A percentile compares a stretch with the other conserved stretches of the same genome.
Evolutionary conservation across 208 protist species (phyloP).

Genomic region (Blastocrithidia nonstop): DNA sequence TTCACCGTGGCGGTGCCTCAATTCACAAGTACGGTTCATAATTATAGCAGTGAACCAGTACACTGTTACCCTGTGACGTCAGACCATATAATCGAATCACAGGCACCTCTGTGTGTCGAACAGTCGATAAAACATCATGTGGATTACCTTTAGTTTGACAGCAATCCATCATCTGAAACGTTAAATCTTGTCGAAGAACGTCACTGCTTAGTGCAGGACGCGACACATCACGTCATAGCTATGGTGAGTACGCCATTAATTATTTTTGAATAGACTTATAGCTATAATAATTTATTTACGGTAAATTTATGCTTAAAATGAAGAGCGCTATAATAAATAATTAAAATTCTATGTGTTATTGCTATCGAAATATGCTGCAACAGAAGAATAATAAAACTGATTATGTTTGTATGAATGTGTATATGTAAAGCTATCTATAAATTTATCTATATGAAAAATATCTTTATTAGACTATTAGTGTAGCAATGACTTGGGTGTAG

Average conservation of each 20-base stretch:
- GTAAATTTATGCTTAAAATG: neutral
- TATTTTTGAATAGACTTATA: no score
- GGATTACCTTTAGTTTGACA: constrained; percentile 66
- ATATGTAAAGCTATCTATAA: no score
- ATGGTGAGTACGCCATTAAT: no score
- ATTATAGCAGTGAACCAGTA: constrained; percentile 89
- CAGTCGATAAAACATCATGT: constrained; percentile 35
- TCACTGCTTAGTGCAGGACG: constrained; percentile 5
- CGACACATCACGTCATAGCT: no score
- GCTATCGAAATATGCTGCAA: no score
- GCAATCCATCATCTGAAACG: constrained; percentile 79
- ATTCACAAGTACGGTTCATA: constrained; percentile 95
- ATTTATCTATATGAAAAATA: no score
- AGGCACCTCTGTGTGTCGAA: constrained; percentile 56
- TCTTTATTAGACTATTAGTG: no score
- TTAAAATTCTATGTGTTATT: constrained; percentile 1
- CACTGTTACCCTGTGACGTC: constrained; percentile 82
- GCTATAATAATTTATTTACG: no score
- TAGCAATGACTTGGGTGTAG: no score
- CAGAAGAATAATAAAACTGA: no score
- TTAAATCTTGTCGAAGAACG: constrained; percentile 44
- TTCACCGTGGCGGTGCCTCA: constrained; percentile 63
- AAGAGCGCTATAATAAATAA: neutral
- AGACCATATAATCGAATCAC: constrained; percentile 89
- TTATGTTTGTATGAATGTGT: no score